Conservation (phyloP, 2,329 filamentous ascomycete species). For the Scedosporium aurantiacum region DNA sequence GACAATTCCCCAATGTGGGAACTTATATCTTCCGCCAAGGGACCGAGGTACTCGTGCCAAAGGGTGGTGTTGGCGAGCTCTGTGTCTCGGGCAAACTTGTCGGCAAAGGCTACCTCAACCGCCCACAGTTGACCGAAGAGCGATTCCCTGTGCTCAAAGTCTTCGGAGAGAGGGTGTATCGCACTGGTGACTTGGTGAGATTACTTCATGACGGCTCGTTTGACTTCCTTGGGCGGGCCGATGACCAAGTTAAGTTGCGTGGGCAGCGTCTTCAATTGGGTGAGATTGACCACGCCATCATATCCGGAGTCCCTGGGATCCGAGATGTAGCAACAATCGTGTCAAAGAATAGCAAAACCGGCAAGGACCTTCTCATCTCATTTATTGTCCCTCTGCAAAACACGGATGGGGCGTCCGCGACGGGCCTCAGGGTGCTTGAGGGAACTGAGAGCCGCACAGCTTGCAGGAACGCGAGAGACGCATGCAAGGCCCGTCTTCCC, state of each 20-base stretch:
- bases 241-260: constrained; percentile 86
- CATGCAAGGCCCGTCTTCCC: constrained; percentile 61
- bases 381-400: constrained; percentile 41
- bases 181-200: constrained; percentile 80
- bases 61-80: constrained; percentile 74
- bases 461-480: constrained; percentile 33
- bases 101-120: constrained; percentile 79
- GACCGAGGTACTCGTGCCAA: constrained; percentile 59
- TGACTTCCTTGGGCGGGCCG: constrained; percentile 76
- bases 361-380: constrained; percentile 73
- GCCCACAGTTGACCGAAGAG: constrained; percentile 63
- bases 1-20: constrained; percentile 78
- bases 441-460: neutral
- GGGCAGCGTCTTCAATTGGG: constrained; percentile 82
- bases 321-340: constrained; percentile 69
- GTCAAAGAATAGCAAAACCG: constrained; percentile 53
- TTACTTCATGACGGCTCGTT: constrained; percentile 72
- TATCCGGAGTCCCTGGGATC: constrained; percentile 42
- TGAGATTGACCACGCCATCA: constrained; percentile 81
- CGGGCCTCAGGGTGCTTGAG: neutral
- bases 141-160: constrained; percentile 56
- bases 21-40: constrained; percentile 64
- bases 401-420: neutral
- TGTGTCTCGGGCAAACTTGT: constrained; percentile 82
- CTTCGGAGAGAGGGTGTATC: constrained; percentile 58